Base-by-base conservation (phyloP, 2,329 filamentous ascomycete species). In the Aureobasidium sp. region DNA sequence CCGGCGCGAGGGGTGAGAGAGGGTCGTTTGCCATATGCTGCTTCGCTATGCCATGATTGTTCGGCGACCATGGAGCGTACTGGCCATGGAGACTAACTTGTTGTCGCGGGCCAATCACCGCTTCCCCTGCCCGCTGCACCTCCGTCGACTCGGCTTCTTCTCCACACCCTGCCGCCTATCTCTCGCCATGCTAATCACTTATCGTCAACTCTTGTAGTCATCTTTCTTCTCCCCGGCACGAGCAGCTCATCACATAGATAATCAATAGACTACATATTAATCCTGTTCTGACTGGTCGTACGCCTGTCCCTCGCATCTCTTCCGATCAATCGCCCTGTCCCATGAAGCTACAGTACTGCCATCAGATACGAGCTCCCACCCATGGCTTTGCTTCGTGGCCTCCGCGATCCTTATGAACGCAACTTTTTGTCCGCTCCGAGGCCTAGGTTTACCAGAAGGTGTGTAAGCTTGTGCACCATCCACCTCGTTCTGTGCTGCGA, bases 1-100 rank as follows among this genome's bases (percentile, higher is more conserved):
- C 91, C 68, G 90, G 90, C 71, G 90, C 87, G 74, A 90, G 83
- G 71, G 91, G 90, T 69, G 90, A 86, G 69, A 95, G 81, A 70
- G 88, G 84, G 76, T 96, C 91, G 73, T 87, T 79, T 74, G 81
- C 85, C 90, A 95, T 95, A 67, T 73, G 85, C 77, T 70, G 17
- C 3, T 2, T 40, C 25, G 19, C 35, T 25, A 14, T 25, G 14
- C 38, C 38, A 25, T 40, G 8, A 4, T 19, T 17, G 12, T 10
- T 24, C 14, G 29, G 41, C 17, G 39, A 21, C 12, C 29, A 14
- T 21, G 21, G 25, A 25, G 6, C n/a, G 40, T 19, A 34, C 32
- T 16, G 12, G 29, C 39, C 6, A 47, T 3, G 42, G 30, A 35
- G 8, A 12, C 22, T 37, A 21, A 35, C 14, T n/a, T 48, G 44